Percentiles rank a stretch among this genome's conserved stretches.
phyloP scores from a whole-genome alignment of 2,329 filamentous ascomycete genomes.

The Aspergillus neoniger region DNA sequence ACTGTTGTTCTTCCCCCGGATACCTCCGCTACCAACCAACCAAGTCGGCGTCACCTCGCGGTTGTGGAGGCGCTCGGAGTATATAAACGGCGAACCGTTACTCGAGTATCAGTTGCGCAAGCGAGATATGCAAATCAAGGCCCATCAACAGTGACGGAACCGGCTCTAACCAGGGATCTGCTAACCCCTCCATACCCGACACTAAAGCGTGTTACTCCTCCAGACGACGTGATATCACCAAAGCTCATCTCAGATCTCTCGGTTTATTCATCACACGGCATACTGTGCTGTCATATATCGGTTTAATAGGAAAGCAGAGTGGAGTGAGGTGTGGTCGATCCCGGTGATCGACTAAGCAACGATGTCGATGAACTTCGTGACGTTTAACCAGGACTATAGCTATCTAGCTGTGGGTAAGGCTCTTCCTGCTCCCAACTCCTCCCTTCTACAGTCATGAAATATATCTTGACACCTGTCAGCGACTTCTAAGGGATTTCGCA shows the following conservation, averaged over 20 bases:
- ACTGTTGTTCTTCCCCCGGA: conserved; percentile 20
- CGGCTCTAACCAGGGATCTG: conserved; percentile 22
- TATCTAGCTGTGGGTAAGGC: conserved; percentile 85
- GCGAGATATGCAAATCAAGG: conserved; percentile 19
- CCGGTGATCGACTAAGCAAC: conserved; percentile 28
- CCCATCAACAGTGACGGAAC: conserved; percentile 19
- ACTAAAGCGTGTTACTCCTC: conserved; percentile 3
- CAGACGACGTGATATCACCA: neutral
- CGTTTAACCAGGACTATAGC: conserved; percentile 98
- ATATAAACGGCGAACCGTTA: neutral
- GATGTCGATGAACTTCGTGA: conserved; percentile 94
- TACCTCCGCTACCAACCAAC: conserved; percentile 20
- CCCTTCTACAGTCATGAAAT: conserved; percentile 3
- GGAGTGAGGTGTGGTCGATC: conserved; percentile 12
- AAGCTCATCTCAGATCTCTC: neutral
- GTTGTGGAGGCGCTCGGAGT: conserved; percentile 11
- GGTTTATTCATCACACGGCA: neutral
- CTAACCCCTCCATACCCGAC: conserved; percentile 21
- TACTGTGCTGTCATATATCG: neutral
- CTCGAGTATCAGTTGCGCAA: conserved; percentile 2
- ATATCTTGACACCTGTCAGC: conserved; percentile 53
- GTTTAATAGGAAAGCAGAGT: neutral
- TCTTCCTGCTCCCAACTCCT: conserved; percentile 9
- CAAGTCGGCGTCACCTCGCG: conserved; percentile 4
- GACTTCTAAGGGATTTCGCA: conserved; percentile 90